phyloP scores from a whole-genome alignment of 2,329 filamentous ascomycete genomes.

The Exophiala sideris region DNA sequence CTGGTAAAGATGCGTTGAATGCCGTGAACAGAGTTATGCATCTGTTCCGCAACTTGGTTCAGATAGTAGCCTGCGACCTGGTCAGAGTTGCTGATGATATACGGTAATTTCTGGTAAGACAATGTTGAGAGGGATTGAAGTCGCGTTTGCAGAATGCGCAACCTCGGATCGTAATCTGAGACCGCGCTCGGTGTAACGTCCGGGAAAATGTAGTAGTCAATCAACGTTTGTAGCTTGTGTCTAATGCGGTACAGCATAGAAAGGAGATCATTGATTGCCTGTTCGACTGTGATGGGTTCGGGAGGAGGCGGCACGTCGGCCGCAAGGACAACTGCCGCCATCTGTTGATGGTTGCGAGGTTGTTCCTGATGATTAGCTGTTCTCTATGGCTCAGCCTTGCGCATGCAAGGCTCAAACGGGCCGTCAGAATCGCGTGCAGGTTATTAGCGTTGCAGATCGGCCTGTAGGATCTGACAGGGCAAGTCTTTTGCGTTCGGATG shows the following conservation, averaged over 20 bases:
- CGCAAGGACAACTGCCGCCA: neutral
- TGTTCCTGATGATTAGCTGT: too few species aligned
- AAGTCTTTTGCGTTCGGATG: too few species aligned
- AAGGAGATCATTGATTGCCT: constrained; percentile 23
- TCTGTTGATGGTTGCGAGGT: neutral
- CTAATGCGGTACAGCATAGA: constrained; percentile 17
- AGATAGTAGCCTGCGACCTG: constrained; percentile 18
- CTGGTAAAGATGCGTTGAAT: constrained; percentile 27
- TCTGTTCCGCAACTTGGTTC: constrained; percentile 21
- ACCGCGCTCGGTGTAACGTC: constrained; percentile 23
- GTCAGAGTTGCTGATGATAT: constrained; percentile 26
- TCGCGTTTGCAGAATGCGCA: constrained; percentile 27
- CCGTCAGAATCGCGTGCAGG: too few species aligned
- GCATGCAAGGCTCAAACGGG: too few species aligned
- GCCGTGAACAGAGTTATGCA: constrained; percentile 23
- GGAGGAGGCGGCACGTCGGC: constrained; percentile 12
- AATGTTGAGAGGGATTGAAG: constrained; percentile 16
- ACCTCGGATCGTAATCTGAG: constrained; percentile 26
- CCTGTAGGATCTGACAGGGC: too few species aligned
- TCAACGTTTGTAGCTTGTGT: constrained; percentile 25
- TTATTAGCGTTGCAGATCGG: too few species aligned
- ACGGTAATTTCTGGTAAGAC: constrained; percentile 20
- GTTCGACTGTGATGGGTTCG: constrained; percentile 17
- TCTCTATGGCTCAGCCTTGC: too few species aligned
- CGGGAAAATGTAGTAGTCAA: constrained; percentile 29